Evolutionary conservation across 2,329 filamentous ascomycete species (phyloP).

Genomic region (Verticillium longisporum): DNA sequence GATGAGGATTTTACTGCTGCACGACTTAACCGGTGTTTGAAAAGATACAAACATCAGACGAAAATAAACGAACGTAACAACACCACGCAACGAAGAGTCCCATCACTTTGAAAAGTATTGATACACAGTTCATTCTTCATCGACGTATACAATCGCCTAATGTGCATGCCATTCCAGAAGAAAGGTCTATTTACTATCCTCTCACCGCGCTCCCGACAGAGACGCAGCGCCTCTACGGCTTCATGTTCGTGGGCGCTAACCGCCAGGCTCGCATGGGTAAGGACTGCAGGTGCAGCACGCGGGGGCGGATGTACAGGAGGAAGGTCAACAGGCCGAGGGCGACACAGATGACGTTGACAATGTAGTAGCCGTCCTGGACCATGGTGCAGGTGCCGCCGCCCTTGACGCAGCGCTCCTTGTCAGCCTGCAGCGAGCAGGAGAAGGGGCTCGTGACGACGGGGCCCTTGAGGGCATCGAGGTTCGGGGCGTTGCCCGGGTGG

Average conservation of each 20-base stretch:
- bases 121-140: no score
- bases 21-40: no score
- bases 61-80: no score
- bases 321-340: slow-evolving; percentile 78
- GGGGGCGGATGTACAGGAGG: slow-evolving; percentile 75
- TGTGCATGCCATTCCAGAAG: no score
- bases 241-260: slow-evolving; percentile 16
- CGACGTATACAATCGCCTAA: no score
- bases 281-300: slow-evolving; percentile 74
- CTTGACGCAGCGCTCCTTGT: slow-evolving; percentile 76
- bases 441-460: slow-evolving; percentile 67
- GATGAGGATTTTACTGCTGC: no score
- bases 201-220: no score
- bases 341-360: slow-evolving; percentile 89
- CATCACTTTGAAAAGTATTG: no score
- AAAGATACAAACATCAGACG: no score
- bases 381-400: slow-evolving; percentile 77
- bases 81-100: no score
- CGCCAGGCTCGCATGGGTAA: slow-evolving; percentile 80
- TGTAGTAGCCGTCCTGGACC: slow-evolving; percentile 82
- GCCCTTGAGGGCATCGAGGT: slow-evolving; percentile 45
- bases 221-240: background rate
- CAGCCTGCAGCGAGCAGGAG: slow-evolving; percentile 77
- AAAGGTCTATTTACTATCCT: no score
- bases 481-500: slow-evolving; percentile 42